Conservation (phyloP, 345 rosid species). For the Arabis hirsuta region DNA sequence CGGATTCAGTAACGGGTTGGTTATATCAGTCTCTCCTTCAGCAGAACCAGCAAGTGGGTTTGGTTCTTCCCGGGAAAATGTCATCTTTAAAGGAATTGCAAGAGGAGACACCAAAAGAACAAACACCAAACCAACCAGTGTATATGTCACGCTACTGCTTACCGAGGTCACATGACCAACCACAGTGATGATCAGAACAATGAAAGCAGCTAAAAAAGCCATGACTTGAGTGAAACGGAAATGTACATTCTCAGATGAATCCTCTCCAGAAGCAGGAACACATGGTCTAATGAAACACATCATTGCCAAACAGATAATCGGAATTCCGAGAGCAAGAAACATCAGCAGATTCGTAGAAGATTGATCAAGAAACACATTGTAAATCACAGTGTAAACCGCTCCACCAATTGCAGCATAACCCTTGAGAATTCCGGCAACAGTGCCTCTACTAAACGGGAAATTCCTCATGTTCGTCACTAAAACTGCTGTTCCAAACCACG, state of each 20-base stretch:
- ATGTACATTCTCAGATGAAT: constrained; percentile 69
- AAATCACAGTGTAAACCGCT: constrained; percentile 70
- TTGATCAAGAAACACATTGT: constrained; percentile 51
- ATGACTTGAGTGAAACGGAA: constrained; percentile 70
- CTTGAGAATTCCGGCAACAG: constrained; percentile 84
- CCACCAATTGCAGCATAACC: constrained; percentile 80
- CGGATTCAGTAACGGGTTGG: constrained; percentile 59
- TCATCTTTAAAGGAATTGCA: constrained; percentile 84
- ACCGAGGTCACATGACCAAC: constrained; percentile 48
- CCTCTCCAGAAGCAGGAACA: constrained; percentile 82
- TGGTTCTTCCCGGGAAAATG: constrained; percentile 54
- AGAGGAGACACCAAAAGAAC: constrained; percentile 67
- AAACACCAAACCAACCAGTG: constrained; percentile 58
- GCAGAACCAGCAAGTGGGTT: constrained; percentile 49
- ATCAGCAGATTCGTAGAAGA: constrained; percentile 59
- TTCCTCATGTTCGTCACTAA: constrained; percentile 95
- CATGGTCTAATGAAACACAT: constrained; percentile 76
- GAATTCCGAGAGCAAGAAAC: constrained; percentile 69
- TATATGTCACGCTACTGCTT: constrained; percentile 49
- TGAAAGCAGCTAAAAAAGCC: constrained; percentile 59
- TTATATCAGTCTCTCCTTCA: constrained; percentile 43
- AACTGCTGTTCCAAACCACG: constrained; percentile 89
- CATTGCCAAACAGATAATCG: constrained; percentile 63
- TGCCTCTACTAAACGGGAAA: constrained; percentile 81
- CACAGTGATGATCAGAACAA: constrained; percentile 56